phyloP scores from a whole-genome alignment of 768 basidiomycete genomes.

The Hydnomerulius pinastri region DNA sequence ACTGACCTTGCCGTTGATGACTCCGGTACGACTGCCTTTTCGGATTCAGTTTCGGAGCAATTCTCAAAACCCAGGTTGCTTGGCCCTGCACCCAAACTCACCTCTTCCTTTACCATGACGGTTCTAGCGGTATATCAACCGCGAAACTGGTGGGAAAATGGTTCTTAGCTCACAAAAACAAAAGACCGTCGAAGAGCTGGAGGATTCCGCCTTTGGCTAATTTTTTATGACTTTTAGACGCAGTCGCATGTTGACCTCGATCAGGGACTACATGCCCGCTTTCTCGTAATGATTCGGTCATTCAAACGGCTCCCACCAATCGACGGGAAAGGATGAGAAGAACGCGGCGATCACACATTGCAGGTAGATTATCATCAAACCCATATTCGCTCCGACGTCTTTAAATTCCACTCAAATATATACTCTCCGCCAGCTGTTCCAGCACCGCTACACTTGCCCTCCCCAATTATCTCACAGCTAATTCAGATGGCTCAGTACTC shows the following conservation, averaged over 20 bases:
- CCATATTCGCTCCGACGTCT: slow-evolving; percentile 35
- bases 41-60: too few species aligned
- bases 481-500: slow-evolving; percentile 4
- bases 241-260: slow-evolving; percentile 21
- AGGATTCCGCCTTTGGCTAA: background rate
- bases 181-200: slow-evolving; percentile 11
- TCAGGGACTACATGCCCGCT: slow-evolving; percentile 28
- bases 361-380: slow-evolving; percentile 38
- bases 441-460: slow-evolving; percentile 1
- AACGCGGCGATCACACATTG: slow-evolving; percentile 38
- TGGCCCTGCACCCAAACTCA: too few species aligned
- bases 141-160: slow-evolving; percentile 6
- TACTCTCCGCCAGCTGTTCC: slow-evolving; percentile 14
- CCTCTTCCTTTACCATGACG: background rate
- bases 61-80: too few species aligned
- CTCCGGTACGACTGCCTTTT: slow-evolving; percentile 6
- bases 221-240: slow-evolving; percentile 10
- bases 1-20: too few species aligned
- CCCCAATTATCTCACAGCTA: background rate
- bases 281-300: slow-evolving; percentile 39
- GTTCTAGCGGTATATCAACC: background rate
- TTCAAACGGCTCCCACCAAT: slow-evolving; percentile 28
- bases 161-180: slow-evolving; percentile 4
- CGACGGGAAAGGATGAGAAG: slow-evolving; percentile 31
- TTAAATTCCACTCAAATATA: slow-evolving; percentile 30